phyloP scores from a whole-genome alignment of 768 basidiomycete genomes.

The Mycena venus region DNA sequence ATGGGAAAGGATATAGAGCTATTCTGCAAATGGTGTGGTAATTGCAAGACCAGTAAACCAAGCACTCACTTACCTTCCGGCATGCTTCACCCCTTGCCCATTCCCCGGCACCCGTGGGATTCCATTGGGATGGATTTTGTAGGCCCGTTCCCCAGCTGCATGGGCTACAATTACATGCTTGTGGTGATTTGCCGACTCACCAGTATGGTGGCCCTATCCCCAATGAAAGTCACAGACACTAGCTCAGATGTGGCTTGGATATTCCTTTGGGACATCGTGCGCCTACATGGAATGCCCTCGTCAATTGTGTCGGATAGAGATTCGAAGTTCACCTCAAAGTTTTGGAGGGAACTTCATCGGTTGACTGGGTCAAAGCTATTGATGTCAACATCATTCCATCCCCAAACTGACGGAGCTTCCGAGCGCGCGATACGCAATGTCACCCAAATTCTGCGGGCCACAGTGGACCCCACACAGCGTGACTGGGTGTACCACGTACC shows the following conservation, averaged over 20 bases:
- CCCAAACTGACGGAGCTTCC: too few species aligned
- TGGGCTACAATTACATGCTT: too few species aligned
- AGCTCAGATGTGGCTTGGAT: constrained; percentile 12
- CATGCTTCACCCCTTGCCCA: constrained; percentile 36
- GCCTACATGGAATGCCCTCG: constrained; percentile 10
- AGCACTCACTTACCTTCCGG: not conserved
- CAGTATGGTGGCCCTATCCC: constrained; percentile 6
- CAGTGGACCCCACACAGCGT: constrained; percentile 41
- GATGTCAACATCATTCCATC: too few species aligned
- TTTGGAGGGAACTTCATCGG: too few species aligned
- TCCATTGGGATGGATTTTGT: too few species aligned
- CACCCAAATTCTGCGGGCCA: constrained; percentile 45
- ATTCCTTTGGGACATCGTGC: constrained; percentile 23
- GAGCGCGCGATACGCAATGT: constrained; percentile 44
- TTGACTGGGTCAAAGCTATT: too few species aligned
- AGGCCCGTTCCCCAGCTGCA: too few species aligned
- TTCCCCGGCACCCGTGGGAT: constrained; percentile 27
- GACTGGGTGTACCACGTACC: constrained; percentile 49
- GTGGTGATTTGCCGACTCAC: too few species aligned
- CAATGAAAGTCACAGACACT: constrained; percentile 6
- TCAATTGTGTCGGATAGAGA: too few species aligned
- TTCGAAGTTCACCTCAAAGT: too few species aligned
- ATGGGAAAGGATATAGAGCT: constrained; percentile 10
- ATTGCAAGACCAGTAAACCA: not conserved
- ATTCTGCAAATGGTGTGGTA: constrained; percentile 3